Conservation (phyloP, 306 rosid species). For the Citrullus mucosospermus region DNA sequence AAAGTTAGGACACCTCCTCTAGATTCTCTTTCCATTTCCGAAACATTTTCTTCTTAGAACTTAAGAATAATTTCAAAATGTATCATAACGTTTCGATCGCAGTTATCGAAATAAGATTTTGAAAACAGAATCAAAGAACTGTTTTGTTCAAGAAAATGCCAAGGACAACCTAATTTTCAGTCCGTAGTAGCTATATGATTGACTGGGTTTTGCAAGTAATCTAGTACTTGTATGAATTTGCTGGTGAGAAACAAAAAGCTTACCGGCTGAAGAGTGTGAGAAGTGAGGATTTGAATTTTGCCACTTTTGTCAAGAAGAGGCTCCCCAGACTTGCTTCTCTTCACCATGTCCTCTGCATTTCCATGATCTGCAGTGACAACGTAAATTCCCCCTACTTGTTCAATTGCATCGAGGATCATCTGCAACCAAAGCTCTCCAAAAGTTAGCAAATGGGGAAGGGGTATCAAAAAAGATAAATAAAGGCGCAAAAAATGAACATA, state of each 20-base stretch:
- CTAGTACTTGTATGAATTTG: neutral
- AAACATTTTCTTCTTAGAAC: neutral
- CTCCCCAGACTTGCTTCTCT: conserved; percentile 74
- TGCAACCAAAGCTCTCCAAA: conserved; percentile 17
- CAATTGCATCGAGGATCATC: conserved; percentile 81
- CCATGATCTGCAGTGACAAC: conserved; percentile 99
- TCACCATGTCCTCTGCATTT: conserved; percentile 98
- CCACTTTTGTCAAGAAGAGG: conserved; percentile 77
- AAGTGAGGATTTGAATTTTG: conserved; percentile 81
- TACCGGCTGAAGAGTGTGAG: conserved; percentile 95
- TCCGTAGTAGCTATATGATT: neutral
- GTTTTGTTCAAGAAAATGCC: neutral
- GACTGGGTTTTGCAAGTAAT: neutral
- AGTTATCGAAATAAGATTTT: neutral
- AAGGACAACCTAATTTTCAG: neutral
- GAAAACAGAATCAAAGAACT: neutral
- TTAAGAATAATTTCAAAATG: neutral
- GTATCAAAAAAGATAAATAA: neutral
- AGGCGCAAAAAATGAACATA: neutral
- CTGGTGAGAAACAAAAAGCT: conserved; percentile 8
- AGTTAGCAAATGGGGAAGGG: neutral
- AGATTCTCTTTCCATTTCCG: neutral
- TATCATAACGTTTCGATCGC: neutral
- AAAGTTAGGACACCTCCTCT: neutral
- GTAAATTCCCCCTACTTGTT: conserved; percentile 93